Conservation (phyloP, 257 asterid species). For the Petrea volubilis region DNA sequence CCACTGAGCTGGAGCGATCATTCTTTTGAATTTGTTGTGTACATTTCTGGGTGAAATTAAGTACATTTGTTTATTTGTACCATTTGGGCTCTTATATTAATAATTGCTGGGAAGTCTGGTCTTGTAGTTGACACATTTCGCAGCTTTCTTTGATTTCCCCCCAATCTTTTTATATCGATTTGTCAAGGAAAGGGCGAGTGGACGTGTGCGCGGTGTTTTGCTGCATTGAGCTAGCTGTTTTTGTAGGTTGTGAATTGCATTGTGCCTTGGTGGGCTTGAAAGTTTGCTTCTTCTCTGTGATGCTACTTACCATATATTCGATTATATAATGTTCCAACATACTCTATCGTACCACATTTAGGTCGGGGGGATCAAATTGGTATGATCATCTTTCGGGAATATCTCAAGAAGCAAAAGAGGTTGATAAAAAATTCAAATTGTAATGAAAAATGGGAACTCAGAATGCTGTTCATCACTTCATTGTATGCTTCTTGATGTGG, state of each 20-base stretch:
- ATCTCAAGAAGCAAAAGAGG: neutral
- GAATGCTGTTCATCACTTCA: neutral
- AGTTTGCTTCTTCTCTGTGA: neutral
- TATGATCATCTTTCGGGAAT: neutral
- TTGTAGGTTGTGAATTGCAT: neutral
- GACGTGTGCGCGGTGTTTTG: neutral
- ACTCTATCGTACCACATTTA: constrained; percentile 3
- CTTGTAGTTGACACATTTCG: neutral
- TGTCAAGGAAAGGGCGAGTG: neutral
- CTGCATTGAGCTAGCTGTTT: neutral
- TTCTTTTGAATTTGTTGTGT: neutral
- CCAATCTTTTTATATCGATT: neutral
- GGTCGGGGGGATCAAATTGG: neutral
- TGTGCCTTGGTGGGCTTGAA: neutral
- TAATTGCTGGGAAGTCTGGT: constrained; percentile 4
- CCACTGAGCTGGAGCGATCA: constrained; percentile 14
- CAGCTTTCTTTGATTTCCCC: neutral
- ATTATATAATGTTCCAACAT: neutral
- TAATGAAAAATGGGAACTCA: neutral
- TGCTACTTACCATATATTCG: neutral
- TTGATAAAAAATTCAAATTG: neutral
- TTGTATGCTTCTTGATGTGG: neutral
- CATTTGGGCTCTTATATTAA: constrained; percentile 10
- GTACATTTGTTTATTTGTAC: neutral
- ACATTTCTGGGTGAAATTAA: neutral